Percentiles rank a stretch among this genome's conserved stretches.
Conservation (phyloP, 805 yeast genomes). For the Blastobotrys terrestris region DNA sequence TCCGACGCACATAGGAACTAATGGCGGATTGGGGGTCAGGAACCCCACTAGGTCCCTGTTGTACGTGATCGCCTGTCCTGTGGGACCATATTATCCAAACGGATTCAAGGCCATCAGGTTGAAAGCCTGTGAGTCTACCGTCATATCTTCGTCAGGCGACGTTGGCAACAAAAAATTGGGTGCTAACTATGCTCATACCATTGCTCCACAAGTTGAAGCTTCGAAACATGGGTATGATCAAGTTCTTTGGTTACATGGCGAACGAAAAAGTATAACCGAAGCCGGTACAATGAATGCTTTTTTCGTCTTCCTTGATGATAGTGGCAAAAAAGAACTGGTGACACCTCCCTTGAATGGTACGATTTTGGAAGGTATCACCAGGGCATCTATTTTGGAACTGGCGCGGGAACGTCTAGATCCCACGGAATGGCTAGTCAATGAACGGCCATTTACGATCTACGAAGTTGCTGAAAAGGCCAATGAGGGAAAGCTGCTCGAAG, state of each 20-base stretch:
- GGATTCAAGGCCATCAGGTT: conserved; percentile 46
- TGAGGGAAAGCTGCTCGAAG: conserved; percentile 46
- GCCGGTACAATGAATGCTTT: conserved; percentile 52
- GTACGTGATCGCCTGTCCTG: conserved; percentile 26
- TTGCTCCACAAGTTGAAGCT: conserved; percentile 41
- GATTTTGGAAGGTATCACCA: conserved; percentile 48
- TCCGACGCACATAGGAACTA: conserved; percentile 47
- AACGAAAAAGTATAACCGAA: conserved; percentile 47
- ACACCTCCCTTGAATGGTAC: conserved; percentile 49
- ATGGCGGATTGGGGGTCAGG: conserved; percentile 42
- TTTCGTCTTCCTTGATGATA: conserved; percentile 38
- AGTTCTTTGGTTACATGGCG: conserved; percentile 50
- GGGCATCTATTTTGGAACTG: conserved; percentile 43
- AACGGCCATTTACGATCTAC: conserved; percentile 41
- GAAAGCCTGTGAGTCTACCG: conserved; percentile 43
- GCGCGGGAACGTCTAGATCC: conserved; percentile 28
- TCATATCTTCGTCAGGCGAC: conserved; percentile 56
- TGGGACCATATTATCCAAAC: conserved; percentile 21
- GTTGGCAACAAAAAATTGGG: conserved; percentile 48
- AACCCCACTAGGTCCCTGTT: conserved; percentile 34
- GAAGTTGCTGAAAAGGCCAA: conserved; percentile 42
- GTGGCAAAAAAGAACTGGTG: conserved; percentile 41
- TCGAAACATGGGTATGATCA: conserved; percentile 43
- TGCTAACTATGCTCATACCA: conserved; percentile 51
- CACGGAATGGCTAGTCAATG: conserved; percentile 36